These are phyloP conservation scores for Paramecium tetraurelia DNA, from an alignment of 73 alveolate species.

Conservation along the genomic window DNA sequence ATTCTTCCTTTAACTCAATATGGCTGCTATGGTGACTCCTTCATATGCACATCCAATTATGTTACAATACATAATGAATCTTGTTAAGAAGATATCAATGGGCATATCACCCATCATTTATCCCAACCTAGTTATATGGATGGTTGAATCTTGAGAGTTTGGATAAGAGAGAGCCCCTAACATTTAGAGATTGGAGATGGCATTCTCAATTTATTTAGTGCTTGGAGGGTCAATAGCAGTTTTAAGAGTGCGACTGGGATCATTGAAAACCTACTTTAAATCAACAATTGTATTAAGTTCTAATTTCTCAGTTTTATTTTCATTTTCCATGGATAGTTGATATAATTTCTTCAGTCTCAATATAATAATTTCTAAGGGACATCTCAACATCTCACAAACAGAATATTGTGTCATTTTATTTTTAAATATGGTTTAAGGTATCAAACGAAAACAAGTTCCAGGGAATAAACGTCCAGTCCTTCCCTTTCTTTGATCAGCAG, in stretches of 20 bases:
- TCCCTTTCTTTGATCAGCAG: slow-evolving; percentile 94
- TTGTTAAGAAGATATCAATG: background rate
- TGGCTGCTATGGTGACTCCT: background rate
- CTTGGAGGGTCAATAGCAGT: slow-evolving; percentile 48
- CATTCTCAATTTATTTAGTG: background rate
- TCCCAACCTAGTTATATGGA: slow-evolving; percentile 15
- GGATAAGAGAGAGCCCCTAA: slow-evolving; percentile 18
- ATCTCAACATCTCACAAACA: slow-evolving; percentile 93
- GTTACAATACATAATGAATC: background rate
- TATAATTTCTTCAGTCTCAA: slow-evolving; percentile 86
- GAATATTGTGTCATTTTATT: slow-evolving; percentile 81
- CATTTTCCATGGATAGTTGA: slow-evolving; percentile 44
- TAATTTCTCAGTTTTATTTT: slow-evolving; percentile 1
- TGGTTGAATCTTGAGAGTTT: background rate
- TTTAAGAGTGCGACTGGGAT: background rate
- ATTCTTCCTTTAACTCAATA: background rate
- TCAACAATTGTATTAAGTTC: background rate
- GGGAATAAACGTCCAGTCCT: slow-evolving; percentile 77
- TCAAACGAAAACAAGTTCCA: slow-evolving; percentile 88
- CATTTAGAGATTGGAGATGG: background rate
- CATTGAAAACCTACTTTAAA: background rate
- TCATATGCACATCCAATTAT: background rate
- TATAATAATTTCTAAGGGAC: slow-evolving; percentile 96
- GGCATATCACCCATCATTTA: slow-evolving; percentile 31
- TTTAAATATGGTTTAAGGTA: slow-evolving; percentile 77